Conservation (phyloP, 176 grass and related monocot species). For the Bonia amplexicaulis region DNA sequence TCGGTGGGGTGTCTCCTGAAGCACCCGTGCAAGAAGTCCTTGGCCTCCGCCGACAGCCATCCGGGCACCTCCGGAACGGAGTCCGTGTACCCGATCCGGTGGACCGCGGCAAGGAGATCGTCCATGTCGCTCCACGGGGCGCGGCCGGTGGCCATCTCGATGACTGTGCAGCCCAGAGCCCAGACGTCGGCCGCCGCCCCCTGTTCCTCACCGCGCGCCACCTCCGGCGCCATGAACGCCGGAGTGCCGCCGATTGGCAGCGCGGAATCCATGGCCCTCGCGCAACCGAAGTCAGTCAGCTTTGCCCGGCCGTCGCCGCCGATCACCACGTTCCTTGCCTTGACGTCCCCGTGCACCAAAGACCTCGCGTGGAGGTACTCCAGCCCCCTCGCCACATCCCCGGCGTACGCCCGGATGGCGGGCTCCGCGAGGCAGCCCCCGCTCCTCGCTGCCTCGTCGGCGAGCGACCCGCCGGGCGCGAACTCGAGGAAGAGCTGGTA, state of each 20-base stretch:
- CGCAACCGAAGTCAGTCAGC: conserved; percentile 80
- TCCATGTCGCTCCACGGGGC: conserved; percentile 43
- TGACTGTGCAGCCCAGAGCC: conserved; percentile 72
- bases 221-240: conserved; percentile 93
- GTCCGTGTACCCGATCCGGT: conserved; percentile 68
- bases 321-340: conserved; percentile 68
- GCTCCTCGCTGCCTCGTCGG: conserved; percentile 39
- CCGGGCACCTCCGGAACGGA: conserved; percentile 45
- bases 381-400: conserved; percentile 47
- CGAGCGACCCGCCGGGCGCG: conserved; percentile 67
- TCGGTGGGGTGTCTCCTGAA: conserved; percentile 31
- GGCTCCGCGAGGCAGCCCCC: conserved; percentile 41
- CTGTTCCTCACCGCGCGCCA: conserved; percentile 70
- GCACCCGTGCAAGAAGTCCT: conserved; percentile 65
- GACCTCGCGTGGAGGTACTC: conserved; percentile 54
- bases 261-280: background rate
- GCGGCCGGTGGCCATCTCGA: conserved; percentile 79
- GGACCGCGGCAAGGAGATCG: conserved; percentile 46
- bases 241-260: conserved; percentile 62
- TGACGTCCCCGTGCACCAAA: conserved; percentile 73
- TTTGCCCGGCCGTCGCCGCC: conserved; percentile 50
- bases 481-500: conserved; percentile 81
- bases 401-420: conserved; percentile 29
- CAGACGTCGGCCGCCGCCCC: conserved; percentile 59
- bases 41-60: conserved; percentile 62